Conservation (phyloP, 208 protist genomes). For the Lotmaria passim region DNA sequence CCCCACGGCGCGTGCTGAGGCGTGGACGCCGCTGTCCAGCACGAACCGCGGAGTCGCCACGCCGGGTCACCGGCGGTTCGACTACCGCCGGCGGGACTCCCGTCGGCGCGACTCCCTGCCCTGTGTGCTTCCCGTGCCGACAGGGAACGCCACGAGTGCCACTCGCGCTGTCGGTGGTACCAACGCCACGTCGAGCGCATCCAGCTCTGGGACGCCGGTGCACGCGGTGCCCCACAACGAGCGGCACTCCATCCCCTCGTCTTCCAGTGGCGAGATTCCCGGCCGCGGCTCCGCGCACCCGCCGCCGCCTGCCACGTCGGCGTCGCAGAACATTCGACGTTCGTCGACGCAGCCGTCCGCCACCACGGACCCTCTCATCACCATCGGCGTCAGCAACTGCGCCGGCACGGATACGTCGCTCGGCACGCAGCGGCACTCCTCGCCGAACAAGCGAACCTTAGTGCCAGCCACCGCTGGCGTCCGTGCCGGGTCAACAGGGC, state of each 20-base stretch:
- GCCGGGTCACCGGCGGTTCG: slow-evolving; percentile 17
- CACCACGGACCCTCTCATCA: neutral
- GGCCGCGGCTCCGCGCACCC: neutral
- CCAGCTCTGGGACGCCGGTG: neutral
- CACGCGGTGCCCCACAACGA: neutral
- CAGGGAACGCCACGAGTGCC: neutral
- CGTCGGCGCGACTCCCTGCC: slow-evolving; percentile 18
- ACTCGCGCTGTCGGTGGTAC: neutral
- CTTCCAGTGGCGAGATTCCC: neutral
- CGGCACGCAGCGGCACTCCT: neutral
- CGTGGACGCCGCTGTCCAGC: neutral
- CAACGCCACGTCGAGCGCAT: neutral
- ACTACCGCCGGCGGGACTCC: slow-evolving; percentile 8
- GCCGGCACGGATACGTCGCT: neutral
- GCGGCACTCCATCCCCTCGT: neutral
- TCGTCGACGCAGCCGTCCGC: neutral
- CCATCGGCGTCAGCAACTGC: neutral
- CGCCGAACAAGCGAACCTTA: neutral
- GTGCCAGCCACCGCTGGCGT: neutral
- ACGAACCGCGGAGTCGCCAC: neutral
- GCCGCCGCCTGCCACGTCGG: slow-evolving; percentile 1
- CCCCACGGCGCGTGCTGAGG: slow-evolving; percentile 1
- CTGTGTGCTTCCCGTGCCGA: slow-evolving; percentile 2
- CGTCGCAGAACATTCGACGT: neutral
- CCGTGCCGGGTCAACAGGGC: neutral